phyloP scores from a whole-genome alignment of 1,139 yeast species.

The Debaryomyces coudertii region DNA sequence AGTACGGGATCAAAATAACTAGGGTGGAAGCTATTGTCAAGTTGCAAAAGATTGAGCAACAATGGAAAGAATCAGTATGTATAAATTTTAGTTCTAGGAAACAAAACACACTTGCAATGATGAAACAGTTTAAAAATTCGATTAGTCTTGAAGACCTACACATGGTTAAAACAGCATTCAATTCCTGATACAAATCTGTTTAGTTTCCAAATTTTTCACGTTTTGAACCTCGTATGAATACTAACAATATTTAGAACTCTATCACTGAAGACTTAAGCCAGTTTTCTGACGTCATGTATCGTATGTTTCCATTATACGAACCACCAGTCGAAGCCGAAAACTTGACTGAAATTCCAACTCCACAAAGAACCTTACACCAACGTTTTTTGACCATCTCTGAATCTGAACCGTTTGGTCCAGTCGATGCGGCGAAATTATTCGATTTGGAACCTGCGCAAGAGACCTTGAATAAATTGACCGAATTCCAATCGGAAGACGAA shows the following conservation, averaged over 20 bases:
- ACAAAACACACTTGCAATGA: conserved; percentile 31
- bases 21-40: conserved; percentile 84
- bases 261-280: conserved; percentile 54
- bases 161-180: conserved; percentile 54
- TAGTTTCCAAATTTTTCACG: neutral
- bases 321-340: conserved; percentile 59
- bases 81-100: conserved; percentile 12
- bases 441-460: conserved; percentile 84
- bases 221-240: conserved; percentile 17
- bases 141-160: conserved; percentile 80
- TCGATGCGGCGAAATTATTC: conserved; percentile 89
- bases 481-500: conserved; percentile 48
- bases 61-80: conserved; percentile 66
- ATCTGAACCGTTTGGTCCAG: conserved; percentile 95
- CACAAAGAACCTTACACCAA: conserved; percentile 79
- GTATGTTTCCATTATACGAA: conserved; percentile 77
- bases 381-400: conserved; percentile 90
- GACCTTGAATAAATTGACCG: conserved; percentile 68
- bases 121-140: conserved; percentile 53
- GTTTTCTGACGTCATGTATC: conserved; percentile 65
- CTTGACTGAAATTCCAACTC: conserved; percentile 92
- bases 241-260: conserved; percentile 45
- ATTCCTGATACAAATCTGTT: conserved; percentile 6
- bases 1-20: conserved; percentile 78
- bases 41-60: conserved; percentile 64